Percentiles rank a stretch among this genome's conserved stretches.
Evolutionary conservation across 352 stramenopile species (phyloP).

Genomic region (Elongisporangium anandrum): DNA sequence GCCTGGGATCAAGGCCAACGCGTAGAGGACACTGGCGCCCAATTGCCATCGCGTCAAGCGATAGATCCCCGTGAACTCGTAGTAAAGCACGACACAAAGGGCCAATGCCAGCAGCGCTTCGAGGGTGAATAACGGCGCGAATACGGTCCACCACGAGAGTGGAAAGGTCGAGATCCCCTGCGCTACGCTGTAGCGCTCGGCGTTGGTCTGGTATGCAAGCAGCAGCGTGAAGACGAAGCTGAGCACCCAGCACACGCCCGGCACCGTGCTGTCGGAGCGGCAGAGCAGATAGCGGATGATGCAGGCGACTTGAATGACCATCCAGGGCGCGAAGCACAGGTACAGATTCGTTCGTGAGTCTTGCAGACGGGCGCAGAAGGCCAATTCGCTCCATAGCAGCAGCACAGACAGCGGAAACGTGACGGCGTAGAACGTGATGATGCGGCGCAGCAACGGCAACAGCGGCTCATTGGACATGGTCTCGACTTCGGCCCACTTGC

Average conservation of each 20-base stretch:
- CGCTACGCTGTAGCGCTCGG: conserved; percentile 25
- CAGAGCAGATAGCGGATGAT: conserved; percentile 80
- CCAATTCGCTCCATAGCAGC: conserved; percentile 78
- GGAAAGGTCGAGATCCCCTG: conserved; percentile 19
- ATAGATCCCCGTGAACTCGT: conserved; percentile 76
- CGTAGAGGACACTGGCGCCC: conserved; percentile 66
- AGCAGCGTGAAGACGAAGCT: conserved; percentile 78
- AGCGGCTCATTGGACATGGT: conserved; percentile 80
- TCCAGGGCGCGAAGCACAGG: conserved; percentile 70
- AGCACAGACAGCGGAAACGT: conserved; percentile 65
- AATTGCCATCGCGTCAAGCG: conserved; percentile 72
- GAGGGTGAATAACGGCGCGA: conserved; percentile 60
- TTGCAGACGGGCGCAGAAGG: conserved; percentile 71
- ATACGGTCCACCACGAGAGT: conserved; percentile 73
- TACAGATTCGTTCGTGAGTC: conserved; percentile 64
- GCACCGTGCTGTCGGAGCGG: conserved; percentile 67
- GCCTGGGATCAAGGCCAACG: conserved; percentile 51
- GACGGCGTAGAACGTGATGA: conserved; percentile 73
- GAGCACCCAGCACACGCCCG: conserved; percentile 72
- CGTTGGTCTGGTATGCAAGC: conserved; percentile 73
- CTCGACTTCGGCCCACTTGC: conserved; percentile 74
- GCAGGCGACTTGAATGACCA: conserved; percentile 81
- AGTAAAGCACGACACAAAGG: conserved; percentile 67
- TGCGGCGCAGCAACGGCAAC: conserved; percentile 64
- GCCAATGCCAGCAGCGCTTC: conserved; percentile 51